Evolutionary conservation across 495 filamentous ascomycete species (phyloP), one percentile per base, ranked within the genome.

Genomic region (Cercophora samala): DNA sequence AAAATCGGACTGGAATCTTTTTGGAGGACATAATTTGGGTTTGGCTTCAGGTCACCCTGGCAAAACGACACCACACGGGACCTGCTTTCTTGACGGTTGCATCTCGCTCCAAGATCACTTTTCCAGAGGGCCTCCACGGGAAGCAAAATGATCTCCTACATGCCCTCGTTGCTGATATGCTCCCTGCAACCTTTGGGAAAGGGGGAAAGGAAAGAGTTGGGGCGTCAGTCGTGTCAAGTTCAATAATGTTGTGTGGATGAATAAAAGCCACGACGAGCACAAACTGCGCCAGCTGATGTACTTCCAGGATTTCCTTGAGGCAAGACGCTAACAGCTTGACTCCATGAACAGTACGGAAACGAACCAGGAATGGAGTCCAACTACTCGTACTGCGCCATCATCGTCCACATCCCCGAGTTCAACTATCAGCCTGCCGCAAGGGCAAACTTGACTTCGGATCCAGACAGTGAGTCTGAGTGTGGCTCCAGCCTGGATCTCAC

Each of bases 131-230:
- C 3, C 32, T n/a, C 9, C 4, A 32, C 5, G n/a, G 5, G 21
- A 21, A 23, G 11, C 24, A 59, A 46, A 25, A 65, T 11, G 25
- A 51, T 2, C 21, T 37, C 25, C 23, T 65, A 2, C 4, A 3
- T 17, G 26, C n/a, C 15, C 55, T 65, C 4, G 25, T 65, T 5
- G 55, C 53, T 9, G 78, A 76, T 60, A 82, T 77, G 55, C 61
- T 72, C 25, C 80, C 81, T 4, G 84, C 84, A 1, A 81, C 72
- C 8, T 87, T 86, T 70, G 85, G 85, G 0, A 64, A 63, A 42
- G 75, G 73, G 0, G 73, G 79, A 6, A 64, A 82, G 64, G 78
- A 85, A 17, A 46, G 37, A 46, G 37, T 3, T 46, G 37, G 37
- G 37, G 37, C 37, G 11, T 46, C 9, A 17, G 15, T 4, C 8